These are phyloP conservation scores for Lipomyces starkeyi DNA, from an alignment of 805 yeast species.

Conservation along the genomic window DNA sequence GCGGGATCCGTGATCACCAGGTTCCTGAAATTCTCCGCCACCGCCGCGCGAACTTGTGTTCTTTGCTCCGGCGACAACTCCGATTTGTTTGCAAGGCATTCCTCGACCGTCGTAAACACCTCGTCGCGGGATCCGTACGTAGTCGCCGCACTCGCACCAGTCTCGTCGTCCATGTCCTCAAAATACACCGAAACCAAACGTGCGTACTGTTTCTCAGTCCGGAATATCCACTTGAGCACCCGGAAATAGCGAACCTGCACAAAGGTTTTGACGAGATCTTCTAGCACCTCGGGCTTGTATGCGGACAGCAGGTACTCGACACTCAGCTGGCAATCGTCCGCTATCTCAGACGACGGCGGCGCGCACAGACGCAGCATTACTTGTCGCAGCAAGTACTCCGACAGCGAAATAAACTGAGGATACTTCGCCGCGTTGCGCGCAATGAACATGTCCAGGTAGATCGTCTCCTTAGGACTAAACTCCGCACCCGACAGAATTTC, in stretches of 20 bases:
- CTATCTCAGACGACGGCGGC: conserved; percentile 46
- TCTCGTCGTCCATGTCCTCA: conserved; percentile 22
- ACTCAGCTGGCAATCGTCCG: conserved; percentile 75
- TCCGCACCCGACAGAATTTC: conserved; percentile 56
- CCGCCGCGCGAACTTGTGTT: conserved; percentile 27
- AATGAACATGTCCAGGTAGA: conserved; percentile 66
- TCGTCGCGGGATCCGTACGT: conserved; percentile 22
- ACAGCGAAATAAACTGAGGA: conserved; percentile 75
- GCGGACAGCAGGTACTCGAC: conserved; percentile 71
- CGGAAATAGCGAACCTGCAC: conserved; percentile 61
- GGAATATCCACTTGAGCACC: conserved; percentile 64
- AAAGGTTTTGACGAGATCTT: conserved; percentile 56
- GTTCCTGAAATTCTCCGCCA: conserved; percentile 28
- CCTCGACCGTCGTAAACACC: conserved; percentile 37
- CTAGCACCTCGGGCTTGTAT: conserved; percentile 64
- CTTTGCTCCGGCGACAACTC: conserved; percentile 28
- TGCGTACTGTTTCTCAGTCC: conserved; percentile 57
- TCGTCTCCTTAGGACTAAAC: conserved; percentile 34
- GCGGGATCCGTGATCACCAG: conserved; percentile 33
- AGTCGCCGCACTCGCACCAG: background rate
- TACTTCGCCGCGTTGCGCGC: conserved; percentile 85
- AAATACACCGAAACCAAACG: conserved; percentile 52
- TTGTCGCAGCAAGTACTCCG: conserved; percentile 60
- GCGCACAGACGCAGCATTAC: conserved; percentile 59
- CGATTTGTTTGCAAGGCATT: conserved; percentile 27